phyloP scores from a whole-genome alignment of 2,329 filamentous ascomycete genomes.

The Talaromyces verruculosus region DNA sequence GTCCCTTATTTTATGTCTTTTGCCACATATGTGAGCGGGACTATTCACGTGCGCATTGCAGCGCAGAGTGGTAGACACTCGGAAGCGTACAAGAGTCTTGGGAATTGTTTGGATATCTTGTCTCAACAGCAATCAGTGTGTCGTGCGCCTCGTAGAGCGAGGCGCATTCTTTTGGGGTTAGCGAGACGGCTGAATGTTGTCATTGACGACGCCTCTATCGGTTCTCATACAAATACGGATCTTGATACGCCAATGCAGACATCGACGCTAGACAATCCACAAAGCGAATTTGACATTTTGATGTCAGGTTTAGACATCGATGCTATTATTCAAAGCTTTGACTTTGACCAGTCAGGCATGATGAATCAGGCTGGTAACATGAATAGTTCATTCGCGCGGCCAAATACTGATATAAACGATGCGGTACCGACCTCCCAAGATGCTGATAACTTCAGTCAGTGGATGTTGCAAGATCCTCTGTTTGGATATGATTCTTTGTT shows the following conservation, averaged over 20 bases:
- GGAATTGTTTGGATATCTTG: conserved; percentile 27
- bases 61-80: conserved; percentile 29
- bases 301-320: conserved; percentile 30
- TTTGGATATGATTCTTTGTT: conserved; percentile 19
- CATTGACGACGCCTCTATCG: background rate
- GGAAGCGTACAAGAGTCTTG: conserved; percentile 31
- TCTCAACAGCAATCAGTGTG: conserved; percentile 26
- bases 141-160: conserved; percentile 28
- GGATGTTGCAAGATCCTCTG: conserved; percentile 11
- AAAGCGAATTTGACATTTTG: conserved; percentile 13
- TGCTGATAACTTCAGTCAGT: background rate
- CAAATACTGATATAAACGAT: background rate
- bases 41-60: conserved; percentile 54
- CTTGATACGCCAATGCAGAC: background rate
- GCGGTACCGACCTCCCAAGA: background rate
- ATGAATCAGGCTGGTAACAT: background rate
- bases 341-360: conserved; percentile 23
- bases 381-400: background rate
- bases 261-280: background rate
- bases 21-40: conserved; percentile 56
- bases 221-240: background rate
- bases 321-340: conserved; percentile 31
- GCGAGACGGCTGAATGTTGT: conserved; percentile 25
- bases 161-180: conserved; percentile 27
- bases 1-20: conserved; percentile 54